Evolutionary conservation across 192 early-diverging fungal species (phyloP), one percentile per base, ranked within the genome.

Genomic region (Bifiguratus adelaidae): DNA sequence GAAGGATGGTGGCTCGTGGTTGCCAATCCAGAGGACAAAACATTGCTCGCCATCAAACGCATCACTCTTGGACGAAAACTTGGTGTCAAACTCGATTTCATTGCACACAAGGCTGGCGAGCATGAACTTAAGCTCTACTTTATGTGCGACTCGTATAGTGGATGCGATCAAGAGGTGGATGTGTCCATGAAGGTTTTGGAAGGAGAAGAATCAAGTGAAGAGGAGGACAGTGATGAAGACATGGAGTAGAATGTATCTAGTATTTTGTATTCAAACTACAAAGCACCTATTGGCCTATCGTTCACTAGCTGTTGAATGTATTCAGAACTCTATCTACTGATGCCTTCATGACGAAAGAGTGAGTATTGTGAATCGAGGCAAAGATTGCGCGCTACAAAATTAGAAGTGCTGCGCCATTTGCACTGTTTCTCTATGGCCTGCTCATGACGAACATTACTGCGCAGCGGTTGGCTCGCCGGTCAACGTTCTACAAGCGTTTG

Each of bases 1-100:
- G 96, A 99, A 63, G 83, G 82, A 11, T 99, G 96, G 96, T 99
- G 96, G 96, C 61, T 96, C 46, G 88, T 99, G 5, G 54, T 99
- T 29, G 94, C 87, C 16, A 89, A 95, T 23, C 63, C 81, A 8
- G 52, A 70, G 12, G 66, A 68, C 3, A 92, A 94, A 55, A 61
- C 85, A 6, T 63, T 99, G 35, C 47, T 92, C 42, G 85, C 86
- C 1, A 89, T 99, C 55, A 96, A 96, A 71, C 67, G 93, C n/a
- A 66, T 85, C 12, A 76, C 71, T 2, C 48, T 96, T 18, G 78
- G 80, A 33, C 54, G 76, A 24, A 56, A 66, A 36, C 63, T 82
- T 25, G 47, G 50, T 5, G 69, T 92, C 4, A 74, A 74, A 28
- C 58, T 99, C n/a, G 89, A 92, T 46, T 95, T 99, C 68, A 61